Percentiles rank a stretch among this genome's conserved stretches.
These are phyloP conservation scores for Sporothrix protearum DNA, from an alignment of 2,329 filamentous ascomycete species.

Conservation along the genomic window DNA sequence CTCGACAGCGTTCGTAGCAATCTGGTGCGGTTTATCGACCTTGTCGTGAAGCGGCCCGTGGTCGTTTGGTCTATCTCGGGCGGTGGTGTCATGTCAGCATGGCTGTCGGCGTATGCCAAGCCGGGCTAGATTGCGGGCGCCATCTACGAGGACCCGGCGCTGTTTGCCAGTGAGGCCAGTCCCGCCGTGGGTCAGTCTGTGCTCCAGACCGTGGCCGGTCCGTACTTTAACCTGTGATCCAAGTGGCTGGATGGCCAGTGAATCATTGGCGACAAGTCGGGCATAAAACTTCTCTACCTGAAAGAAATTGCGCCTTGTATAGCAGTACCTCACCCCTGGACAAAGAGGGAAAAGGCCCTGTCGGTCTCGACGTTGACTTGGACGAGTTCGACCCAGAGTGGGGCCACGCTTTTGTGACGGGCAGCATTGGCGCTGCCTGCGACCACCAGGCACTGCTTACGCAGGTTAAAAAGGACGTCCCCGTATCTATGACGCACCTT, in stretches of 20 bases:
- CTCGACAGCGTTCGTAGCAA: neutral
- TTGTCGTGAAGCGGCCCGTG: neutral
- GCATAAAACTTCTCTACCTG: neutral
- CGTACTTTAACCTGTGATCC: constrained; percentile 4
- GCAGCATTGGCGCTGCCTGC: neutral
- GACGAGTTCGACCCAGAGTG: constrained; percentile 7
- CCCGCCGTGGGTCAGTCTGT: constrained; percentile 7
- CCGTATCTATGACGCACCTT: neutral
- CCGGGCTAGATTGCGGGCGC: neutral
- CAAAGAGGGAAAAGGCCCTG: too few species aligned
- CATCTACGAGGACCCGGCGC: constrained; percentile 2
- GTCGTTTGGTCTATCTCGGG: constrained; percentile 6
- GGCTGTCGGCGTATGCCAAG: constrained; percentile 2
- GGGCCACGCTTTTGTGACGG: neutral
- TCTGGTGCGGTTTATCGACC: neutral
- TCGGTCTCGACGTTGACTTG: neutral
- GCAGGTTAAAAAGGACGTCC: neutral
- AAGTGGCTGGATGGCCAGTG: constrained; percentile 13
- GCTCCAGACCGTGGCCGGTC: neutral
- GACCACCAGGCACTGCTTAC: neutral
- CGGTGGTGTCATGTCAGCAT: constrained; percentile 13
- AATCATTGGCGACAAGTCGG: neutral
- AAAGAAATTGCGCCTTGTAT: constrained; percentile 7
- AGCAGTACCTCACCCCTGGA: constrained; percentile 7
- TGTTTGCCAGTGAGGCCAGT: neutral